Percentiles rank a stretch among this genome's conserved stretches.
Conservation (phyloP, 2,329 filamentous ascomycete genomes). For the Fusarium oxysporum region DNA sequence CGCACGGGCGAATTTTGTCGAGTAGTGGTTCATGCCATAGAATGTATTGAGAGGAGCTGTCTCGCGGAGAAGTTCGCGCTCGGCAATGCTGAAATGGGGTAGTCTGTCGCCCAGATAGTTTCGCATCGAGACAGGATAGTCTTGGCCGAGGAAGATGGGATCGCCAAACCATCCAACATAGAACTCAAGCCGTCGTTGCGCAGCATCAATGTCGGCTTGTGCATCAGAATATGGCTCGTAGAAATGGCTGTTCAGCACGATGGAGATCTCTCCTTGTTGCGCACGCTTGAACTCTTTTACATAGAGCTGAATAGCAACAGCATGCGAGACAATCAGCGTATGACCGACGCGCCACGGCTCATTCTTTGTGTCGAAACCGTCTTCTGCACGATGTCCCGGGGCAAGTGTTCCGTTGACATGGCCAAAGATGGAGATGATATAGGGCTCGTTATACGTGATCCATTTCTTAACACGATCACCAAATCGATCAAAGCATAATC, state of each 20-base stretch:
- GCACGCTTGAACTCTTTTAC: neutral
- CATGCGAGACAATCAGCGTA: neutral
- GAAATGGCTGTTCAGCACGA: constrained; percentile 3
- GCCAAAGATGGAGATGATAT: constrained; percentile 42
- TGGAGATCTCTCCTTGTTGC: neutral
- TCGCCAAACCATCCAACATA: neutral
- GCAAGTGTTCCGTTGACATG: constrained; percentile 36
- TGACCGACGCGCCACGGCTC: constrained; percentile 1
- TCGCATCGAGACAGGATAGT: neutral
- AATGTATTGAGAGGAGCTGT: constrained; percentile 39
- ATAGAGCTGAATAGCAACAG: neutral
- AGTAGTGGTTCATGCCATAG: constrained; percentile 54
- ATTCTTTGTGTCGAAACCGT: neutral
- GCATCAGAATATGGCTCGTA: constrained; percentile 4
- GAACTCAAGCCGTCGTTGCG: neutral
- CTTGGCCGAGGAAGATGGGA: neutral
- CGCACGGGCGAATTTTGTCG: constrained; percentile 47
- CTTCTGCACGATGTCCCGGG: constrained; percentile 20
- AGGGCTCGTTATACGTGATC: constrained; percentile 49
- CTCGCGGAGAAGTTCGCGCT: neutral
- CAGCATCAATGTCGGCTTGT: neutral
- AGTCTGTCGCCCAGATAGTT: neutral
- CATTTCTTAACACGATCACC: constrained; percentile 28
- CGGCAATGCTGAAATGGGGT: neutral
- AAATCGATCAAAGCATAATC: neutral